These are phyloP conservation scores for Orbilia quercus DNA, from an alignment of 2,329 filamentous ascomycete species.

Conservation along the genomic window DNA sequence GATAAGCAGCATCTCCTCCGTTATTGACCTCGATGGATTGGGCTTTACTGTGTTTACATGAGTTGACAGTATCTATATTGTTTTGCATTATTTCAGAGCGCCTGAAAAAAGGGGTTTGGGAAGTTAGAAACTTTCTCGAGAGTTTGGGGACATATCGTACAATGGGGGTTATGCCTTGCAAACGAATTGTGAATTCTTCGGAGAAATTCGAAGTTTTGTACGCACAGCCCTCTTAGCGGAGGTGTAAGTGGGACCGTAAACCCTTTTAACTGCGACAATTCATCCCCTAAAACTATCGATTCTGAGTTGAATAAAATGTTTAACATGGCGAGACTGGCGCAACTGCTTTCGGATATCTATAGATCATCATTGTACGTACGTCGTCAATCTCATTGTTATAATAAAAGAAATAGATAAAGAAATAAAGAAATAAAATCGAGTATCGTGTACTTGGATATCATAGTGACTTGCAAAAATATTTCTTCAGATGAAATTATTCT, in stretches of 20 bases:
- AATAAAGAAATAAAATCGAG: too few relatives aligned
- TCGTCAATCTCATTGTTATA: too few relatives aligned
- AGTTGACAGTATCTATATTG: conserved; percentile 70
- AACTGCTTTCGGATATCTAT: conserved; percentile 83
- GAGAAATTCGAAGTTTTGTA: conserved; percentile 80
- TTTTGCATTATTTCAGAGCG: conserved; percentile 62
- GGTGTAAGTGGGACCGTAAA: conserved; percentile 76
- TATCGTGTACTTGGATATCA: too few relatives aligned
- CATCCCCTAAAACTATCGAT: conserved; percentile 74
- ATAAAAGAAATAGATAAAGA: too few relatives aligned
- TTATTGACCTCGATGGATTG: conserved; percentile 63
- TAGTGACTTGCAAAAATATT: too few relatives aligned
- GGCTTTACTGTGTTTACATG: conserved; percentile 64
- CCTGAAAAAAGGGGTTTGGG: conserved; percentile 3
- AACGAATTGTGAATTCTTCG: conserved; percentile 89
- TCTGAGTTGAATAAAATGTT: conserved; percentile 91
- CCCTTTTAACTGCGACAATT: conserved; percentile 77
- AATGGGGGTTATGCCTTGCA: conserved; percentile 68
- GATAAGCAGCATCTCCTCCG: conserved; percentile 75
- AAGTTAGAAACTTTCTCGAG: too few relatives aligned
- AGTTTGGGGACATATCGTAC: too few relatives aligned
- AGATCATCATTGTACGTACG: neutral
- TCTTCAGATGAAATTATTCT: too few relatives aligned
- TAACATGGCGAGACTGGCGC: conserved; percentile 89
- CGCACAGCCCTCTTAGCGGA: conserved; percentile 77